A percentile compares a stretch with the other conserved stretches of the same genome.
These are phyloP conservation scores for Anacardium occidentale DNA, from an alignment of 345 rosid species.

Conservation along the genomic window DNA sequence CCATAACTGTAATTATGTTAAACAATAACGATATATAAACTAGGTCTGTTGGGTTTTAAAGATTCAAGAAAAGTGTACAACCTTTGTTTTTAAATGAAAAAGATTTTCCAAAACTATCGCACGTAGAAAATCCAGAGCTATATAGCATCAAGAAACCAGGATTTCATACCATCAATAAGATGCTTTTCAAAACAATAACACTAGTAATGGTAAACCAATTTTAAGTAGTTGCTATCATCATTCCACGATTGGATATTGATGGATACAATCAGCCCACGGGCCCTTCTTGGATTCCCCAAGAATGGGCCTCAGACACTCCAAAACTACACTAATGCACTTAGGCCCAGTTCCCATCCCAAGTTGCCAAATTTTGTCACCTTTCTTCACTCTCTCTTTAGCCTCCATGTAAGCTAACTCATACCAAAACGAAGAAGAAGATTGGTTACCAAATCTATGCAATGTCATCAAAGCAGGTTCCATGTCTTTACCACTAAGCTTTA, in stretches of 20 bases:
- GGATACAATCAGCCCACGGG: slow-evolving; percentile 47
- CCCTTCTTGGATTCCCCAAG: slow-evolving; percentile 26
- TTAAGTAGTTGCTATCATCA: neutral
- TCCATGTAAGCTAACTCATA: slow-evolving; percentile 55
- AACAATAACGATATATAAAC: too few species aligned
- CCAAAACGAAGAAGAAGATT: slow-evolving; percentile 57
- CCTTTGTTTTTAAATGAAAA: too few species aligned
- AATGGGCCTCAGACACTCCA: slow-evolving; percentile 45
- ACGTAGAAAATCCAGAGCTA: too few species aligned
- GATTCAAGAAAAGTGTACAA: too few species aligned
- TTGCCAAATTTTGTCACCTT: slow-evolving; percentile 51
- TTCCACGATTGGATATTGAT: slow-evolving; percentile 26
- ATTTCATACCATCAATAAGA: too few species aligned
- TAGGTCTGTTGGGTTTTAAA: too few species aligned
- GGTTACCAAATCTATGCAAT: slow-evolving; percentile 58
- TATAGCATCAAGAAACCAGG: too few species aligned
- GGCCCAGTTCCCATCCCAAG: slow-evolving; percentile 56
- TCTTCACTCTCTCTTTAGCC: slow-evolving; percentile 45
- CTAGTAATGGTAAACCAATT: neutral
- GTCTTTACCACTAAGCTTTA: slow-evolving; percentile 39
- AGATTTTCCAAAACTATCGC: too few species aligned
- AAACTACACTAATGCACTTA: slow-evolving; percentile 39
- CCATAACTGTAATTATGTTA: too few species aligned
- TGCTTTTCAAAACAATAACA: too few species aligned
- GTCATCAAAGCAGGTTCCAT: slow-evolving; percentile 54